Evolutionary conservation across 75 land plant species (phyloP), one percentile per base, ranked within the genome.

Genomic region (Chamaecyparis obtusa): DNA sequence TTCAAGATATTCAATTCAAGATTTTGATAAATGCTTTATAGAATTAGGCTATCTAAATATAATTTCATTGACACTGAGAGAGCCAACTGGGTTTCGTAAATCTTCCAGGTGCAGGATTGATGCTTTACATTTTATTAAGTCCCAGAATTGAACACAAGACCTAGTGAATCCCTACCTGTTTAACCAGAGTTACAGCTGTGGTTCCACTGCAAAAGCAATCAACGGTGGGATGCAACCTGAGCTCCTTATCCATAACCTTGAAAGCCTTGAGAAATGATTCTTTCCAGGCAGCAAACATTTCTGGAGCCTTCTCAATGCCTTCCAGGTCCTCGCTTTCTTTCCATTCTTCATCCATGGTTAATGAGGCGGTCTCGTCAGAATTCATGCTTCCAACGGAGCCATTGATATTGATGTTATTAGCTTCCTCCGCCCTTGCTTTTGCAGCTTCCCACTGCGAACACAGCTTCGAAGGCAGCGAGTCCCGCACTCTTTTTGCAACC

Each of bases 201-300:
- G 89, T 94, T 13, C 96, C 96, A 75, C 96, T 95, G 86, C 96
- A 95, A 89, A 90, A 92, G 74, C 94, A 95, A 84, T 95, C 96
- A 9, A 95, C 81, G 55, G 85, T 36, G 1, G 95, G 94, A 88
- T 94, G 94, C 6, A 75, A 76, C 56, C 87, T 88, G 48, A 95
- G 89, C 76, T 94, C 94, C 49, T 89, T 90, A 74, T 95, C 96
- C 94, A 94, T 95, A 7, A 88, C 88, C 84, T 91, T 87, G 85
- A 87, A 95, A 0, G 96, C 86, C 77, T 87, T 89, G 27, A 94
- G 64, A 30, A 94, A 91, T n/a, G 92, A 87, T 9, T 91, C 88
- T 57, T 80, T 93, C 95, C 95, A 91, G 13, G 37, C 41, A 1
- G 67, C 72, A 33, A 92, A 54, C 57, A 75, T 88, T 30, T 88